A percentile compares a stretch with the other conserved stretches of the same genome.
Conservation (phyloP, 208 protist genomes). For the Leishmania aethiopica region DNA sequence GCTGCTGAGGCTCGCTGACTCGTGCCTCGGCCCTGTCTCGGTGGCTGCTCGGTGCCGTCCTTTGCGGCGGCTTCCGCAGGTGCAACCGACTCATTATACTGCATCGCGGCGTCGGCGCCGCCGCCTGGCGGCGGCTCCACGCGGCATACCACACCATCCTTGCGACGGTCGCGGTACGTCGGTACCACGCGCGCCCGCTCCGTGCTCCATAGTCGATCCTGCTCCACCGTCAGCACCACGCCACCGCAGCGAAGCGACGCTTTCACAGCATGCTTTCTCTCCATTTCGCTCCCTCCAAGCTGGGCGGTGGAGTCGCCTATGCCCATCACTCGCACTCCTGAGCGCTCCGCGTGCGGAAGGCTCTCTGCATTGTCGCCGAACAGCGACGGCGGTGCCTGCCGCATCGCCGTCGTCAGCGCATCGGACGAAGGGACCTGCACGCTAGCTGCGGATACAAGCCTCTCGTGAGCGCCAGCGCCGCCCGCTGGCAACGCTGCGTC, state of each 20-base stretch:
- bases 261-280: background rate
- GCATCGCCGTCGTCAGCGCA: constrained; percentile 29
- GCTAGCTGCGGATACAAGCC: background rate
- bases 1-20: background rate
- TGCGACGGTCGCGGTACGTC: constrained; percentile 8
- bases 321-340: background rate
- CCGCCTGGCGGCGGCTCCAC: constrained; percentile 8
- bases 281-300: constrained; percentile 3
- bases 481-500: background rate
- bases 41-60: background rate
- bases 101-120: background rate
- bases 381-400: constrained; percentile 1
- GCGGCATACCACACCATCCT: constrained; percentile 24
- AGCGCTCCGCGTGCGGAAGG: constrained; percentile 2
- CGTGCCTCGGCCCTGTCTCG: too few species aligned
- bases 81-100: background rate
- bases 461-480: background rate
- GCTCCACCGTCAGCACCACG: constrained; percentile 23
- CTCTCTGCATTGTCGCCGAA: background rate
- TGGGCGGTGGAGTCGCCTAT: constrained; percentile 1
- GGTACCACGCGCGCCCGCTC: constrained; percentile 7
- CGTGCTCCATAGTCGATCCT: constrained; percentile 18
- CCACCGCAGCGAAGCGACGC: constrained; percentile 1
- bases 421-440: constrained; percentile 8
- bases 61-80: background rate